Conservation (phyloP, 2,329 filamentous ascomycete genomes). For the Colletotrichum navitas region DNA sequence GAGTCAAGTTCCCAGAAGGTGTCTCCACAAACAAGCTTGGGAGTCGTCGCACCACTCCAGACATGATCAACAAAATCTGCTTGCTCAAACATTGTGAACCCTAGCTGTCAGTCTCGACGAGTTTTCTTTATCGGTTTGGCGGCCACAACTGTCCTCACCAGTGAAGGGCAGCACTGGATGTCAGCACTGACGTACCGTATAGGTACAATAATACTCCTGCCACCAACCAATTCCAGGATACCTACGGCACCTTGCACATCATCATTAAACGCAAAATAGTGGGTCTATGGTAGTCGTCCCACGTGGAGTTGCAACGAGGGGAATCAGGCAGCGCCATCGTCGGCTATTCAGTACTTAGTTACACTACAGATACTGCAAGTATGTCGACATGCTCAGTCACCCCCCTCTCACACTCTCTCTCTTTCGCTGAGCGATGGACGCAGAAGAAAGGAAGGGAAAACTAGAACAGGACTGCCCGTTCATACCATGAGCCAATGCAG, state of each 20-base stretch:
- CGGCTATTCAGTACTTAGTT: background rate
- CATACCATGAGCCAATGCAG: background rate
- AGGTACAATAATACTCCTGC: background rate
- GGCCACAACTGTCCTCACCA: background rate
- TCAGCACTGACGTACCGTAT: background rate
- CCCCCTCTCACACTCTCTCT: background rate
- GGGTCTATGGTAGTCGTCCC: conserved; percentile 25
- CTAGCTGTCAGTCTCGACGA: conserved; percentile 1
- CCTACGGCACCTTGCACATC: conserved; percentile 39
- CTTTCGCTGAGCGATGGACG: background rate
- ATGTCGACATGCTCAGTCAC: conserved; percentile 9
- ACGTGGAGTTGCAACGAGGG: conserved; percentile 36
- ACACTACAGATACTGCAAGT: background rate
- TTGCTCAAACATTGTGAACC: background rate
- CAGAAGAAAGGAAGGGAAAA: background rate
- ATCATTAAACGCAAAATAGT: conserved; percentile 42
- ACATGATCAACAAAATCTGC: conserved; percentile 17
- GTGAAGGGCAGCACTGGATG: background rate
- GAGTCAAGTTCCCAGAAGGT: conserved; percentile 36
- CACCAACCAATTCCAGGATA: conserved; percentile 22
- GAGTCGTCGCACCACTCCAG: conserved; percentile 3
- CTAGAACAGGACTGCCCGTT: conserved; percentile 11
- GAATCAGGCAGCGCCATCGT: conserved; percentile 24
- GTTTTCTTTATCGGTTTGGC: background rate
- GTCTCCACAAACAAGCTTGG: conserved; percentile 20